Evolutionary conservation across 164 flowering plant genomes (phyloP).

Genomic region (Umbilicus rupestris): DNA sequence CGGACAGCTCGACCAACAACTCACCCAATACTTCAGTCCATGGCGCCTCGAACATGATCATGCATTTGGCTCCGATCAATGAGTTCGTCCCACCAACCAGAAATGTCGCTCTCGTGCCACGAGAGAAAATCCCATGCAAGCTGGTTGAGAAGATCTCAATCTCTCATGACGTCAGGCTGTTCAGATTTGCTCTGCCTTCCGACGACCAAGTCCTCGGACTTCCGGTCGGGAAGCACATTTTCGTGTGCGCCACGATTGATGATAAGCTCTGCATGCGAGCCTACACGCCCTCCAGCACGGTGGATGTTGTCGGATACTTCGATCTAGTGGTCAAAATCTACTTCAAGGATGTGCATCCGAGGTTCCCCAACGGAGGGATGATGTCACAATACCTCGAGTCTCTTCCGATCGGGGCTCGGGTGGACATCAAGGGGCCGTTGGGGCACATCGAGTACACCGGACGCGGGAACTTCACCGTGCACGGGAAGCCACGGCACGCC

Average conservation of each 20-base stretch:
- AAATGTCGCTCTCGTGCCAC: slow-evolving; percentile 43
- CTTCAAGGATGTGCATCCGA: slow-evolving; percentile 59
- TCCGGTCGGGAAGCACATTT: slow-evolving; percentile 88
- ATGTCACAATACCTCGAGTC: slow-evolving; percentile 82
- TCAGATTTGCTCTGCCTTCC: slow-evolving; percentile 62
- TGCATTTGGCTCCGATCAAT: slow-evolving; percentile 41
- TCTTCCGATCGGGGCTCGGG: slow-evolving; percentile 35
- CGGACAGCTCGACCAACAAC: slow-evolving; percentile 23
- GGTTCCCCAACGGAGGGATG: slow-evolving; percentile 75
- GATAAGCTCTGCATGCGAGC: slow-evolving; percentile 81
- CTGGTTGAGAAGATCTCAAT: slow-evolving; percentile 45
- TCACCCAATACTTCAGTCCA: slow-evolving; percentile 64
- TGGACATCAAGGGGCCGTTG: slow-evolving; percentile 80
- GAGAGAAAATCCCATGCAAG: slow-evolving; percentile 59
- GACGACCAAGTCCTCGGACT: slow-evolving; percentile 65
- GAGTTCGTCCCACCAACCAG: slow-evolving; percentile 23
- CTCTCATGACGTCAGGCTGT: slow-evolving; percentile 65
- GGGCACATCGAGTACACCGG: slow-evolving; percentile 89
- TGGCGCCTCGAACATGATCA: slow-evolving; percentile 29
- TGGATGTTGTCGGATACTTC: slow-evolving; percentile 65
- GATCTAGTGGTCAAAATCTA: slow-evolving; percentile 76
- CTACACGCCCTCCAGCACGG: slow-evolving; percentile 67
- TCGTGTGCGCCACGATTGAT: slow-evolving; percentile 55
- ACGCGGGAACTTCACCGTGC: slow-evolving; percentile 54
- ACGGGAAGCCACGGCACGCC: slow-evolving; percentile 60